These are phyloP conservation scores for Gracilaria caudata DNA, from an alignment of 23 red algal species.

Conservation along the genomic window DNA sequence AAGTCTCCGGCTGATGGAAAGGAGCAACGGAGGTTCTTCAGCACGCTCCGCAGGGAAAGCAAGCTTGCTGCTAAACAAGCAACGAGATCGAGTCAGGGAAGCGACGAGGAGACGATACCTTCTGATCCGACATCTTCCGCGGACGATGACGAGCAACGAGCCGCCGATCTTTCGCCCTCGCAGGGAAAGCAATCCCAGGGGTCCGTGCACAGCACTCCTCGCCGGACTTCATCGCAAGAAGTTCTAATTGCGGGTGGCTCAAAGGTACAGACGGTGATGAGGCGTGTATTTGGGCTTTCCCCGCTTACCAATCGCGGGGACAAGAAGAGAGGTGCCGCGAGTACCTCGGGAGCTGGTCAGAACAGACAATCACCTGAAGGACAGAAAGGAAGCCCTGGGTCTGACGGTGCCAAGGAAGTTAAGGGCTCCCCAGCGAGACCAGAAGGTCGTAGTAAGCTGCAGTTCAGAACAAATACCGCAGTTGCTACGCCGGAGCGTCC, in stretches of 20 bases:
- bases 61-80: conserved; percentile 21
- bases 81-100: not conserved
- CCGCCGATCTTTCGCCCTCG: not conserved
- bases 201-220: not conserved
- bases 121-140: conserved; percentile 26
- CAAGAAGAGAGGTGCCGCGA: not conserved
- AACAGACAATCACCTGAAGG: not conserved
- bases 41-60: conserved; percentile 14
- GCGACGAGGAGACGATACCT: conserved; percentile 16
- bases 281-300: conserved; percentile 24
- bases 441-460: conserved; percentile 7
- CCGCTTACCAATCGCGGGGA: not conserved
- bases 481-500: not conserved
- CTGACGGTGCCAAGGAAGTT: not conserved
- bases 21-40: conserved; percentile 12
- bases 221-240: conserved; percentile 25
- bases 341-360: not conserved
- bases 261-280: conserved; percentile 19
- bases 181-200: not conserved
- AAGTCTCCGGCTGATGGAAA: not conserved
- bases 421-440: not conserved
- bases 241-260: conserved; percentile 30
- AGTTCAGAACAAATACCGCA: not conserved
- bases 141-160: not conserved
- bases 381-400: not conserved